A percentile compares a stretch with the other conserved stretches of the same genome.
phyloP scores from a whole-genome alignment of 1,284 basidiomycete genomes.

The Tilletia walkeri region DNA sequence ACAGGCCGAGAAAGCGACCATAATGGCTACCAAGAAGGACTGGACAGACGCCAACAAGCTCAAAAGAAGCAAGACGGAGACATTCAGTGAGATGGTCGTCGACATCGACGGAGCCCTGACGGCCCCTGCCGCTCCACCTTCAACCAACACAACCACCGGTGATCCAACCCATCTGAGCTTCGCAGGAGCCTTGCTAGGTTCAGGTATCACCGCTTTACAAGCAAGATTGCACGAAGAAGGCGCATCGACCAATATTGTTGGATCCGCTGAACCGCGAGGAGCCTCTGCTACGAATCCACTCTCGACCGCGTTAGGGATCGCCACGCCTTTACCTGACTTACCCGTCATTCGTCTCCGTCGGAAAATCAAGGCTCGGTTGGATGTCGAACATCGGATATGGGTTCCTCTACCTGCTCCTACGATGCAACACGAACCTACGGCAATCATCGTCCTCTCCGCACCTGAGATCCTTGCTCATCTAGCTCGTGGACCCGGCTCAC shows the following conservation, averaged over 20 bases:
- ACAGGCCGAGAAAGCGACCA: conserved; percentile 24
- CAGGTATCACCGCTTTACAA: neutral
- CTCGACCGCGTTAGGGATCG: conserved; percentile 4
- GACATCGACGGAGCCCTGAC: conserved; percentile 32
- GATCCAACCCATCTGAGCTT: neutral
- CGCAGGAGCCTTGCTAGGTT: neutral
- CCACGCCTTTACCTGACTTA: neutral
- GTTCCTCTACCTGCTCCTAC: neutral
- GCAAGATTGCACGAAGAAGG: neutral
- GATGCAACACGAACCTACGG: conserved; percentile 13
- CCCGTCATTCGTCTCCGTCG: conserved; percentile 13
- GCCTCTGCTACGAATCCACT: neutral
- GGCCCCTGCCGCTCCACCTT: neutral
- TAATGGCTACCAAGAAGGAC: conserved; percentile 28
- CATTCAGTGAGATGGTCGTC: conserved; percentile 35
- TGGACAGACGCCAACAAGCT: conserved; percentile 36
- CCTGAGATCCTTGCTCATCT: conserved; percentile 13
- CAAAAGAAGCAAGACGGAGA: conserved; percentile 31
- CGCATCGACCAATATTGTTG: neutral
- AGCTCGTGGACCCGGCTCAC: neutral
- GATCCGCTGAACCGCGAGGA: neutral
- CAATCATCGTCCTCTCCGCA: conserved; percentile 4
- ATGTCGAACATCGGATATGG: conserved; percentile 13
- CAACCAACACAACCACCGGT: neutral
- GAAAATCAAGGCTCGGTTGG: conserved; percentile 11